phyloP scores from a whole-genome alignment of 768 basidiomycete genomes.

The Suillus fuscotomentosus region DNA sequence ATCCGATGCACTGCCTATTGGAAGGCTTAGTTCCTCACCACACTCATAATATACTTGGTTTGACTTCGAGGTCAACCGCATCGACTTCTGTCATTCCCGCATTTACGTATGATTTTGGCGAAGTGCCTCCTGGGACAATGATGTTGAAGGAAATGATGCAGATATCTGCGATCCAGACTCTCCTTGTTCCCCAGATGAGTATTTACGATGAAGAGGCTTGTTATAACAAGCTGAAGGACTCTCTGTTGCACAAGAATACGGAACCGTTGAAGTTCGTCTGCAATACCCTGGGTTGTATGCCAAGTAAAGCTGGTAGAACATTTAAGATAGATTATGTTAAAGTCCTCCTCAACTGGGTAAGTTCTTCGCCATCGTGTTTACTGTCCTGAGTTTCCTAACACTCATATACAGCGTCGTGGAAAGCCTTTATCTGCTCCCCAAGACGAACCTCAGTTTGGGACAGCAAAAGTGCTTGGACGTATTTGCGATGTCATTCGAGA shows the following conservation, averaged over 20 bases:
- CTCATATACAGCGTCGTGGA: not conserved
- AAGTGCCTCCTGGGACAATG: not conserved
- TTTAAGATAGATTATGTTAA: conserved; percentile 10
- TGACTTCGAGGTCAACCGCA: conserved; percentile 1
- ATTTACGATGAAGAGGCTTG: no score
- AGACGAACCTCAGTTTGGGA: not conserved
- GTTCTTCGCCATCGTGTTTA: not conserved
- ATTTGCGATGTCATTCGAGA: no score
- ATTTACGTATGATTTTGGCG: not conserved
- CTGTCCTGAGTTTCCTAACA: not conserved
- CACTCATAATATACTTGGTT: not conserved
- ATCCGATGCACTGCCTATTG: conserved; percentile 40
- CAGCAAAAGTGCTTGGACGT: no score
- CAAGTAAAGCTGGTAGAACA: not conserved
- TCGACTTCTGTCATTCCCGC: not conserved
- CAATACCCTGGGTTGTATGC: conserved; percentile 4
- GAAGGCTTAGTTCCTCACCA: not conserved
- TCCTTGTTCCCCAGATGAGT: conserved; percentile 1
- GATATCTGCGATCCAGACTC: conserved; percentile 6
- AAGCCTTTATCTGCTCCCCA: not conserved
- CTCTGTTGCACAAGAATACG: conserved; percentile 8
- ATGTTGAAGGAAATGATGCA: not conserved
- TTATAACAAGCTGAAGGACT: not conserved
- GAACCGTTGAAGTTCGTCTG: not conserved
- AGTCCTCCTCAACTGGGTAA: conserved; percentile 11